These are phyloP conservation scores for Lasiosphaeris hirsuta DNA, from an alignment of 495 filamentous ascomycete genomes.

Conservation along the genomic window DNA sequence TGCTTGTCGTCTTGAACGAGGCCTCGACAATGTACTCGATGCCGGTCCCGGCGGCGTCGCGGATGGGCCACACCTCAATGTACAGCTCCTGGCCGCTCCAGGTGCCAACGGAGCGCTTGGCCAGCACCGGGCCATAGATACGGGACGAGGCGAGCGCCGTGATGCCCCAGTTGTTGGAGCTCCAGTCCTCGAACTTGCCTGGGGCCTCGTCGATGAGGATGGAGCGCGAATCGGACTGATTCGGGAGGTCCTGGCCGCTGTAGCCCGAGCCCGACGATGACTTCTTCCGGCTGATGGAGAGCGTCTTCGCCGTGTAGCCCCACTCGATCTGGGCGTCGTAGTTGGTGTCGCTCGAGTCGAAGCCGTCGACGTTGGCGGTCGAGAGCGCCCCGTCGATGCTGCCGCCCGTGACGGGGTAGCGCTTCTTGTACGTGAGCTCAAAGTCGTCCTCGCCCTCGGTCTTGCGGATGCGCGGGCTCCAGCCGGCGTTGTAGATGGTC, in stretches of 20 bases:
- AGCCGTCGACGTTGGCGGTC: slow-evolving; percentile 24
- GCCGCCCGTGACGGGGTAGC: slow-evolving; percentile 15
- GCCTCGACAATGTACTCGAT: slow-evolving; percentile 28
- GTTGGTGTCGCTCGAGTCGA: slow-evolving; percentile 20
- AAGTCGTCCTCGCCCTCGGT: slow-evolving; percentile 23
- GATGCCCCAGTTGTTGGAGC: slow-evolving; percentile 19
- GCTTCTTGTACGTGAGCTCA: slow-evolving; percentile 35
- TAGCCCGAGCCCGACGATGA: slow-evolving; percentile 13
- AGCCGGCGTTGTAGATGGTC: slow-evolving; percentile 29
- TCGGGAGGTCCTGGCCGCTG: slow-evolving; percentile 23
- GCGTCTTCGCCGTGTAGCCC: slow-evolving; percentile 28
- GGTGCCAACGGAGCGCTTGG: slow-evolving; percentile 23
- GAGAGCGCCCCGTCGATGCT: slow-evolving; percentile 25
- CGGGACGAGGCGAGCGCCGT: slow-evolving; percentile 9
- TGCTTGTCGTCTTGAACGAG: slow-evolving; percentile 25
- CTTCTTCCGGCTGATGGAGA: slow-evolving; percentile 30
- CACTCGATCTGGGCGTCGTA: slow-evolving; percentile 34
- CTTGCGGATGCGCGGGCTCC: slow-evolving; percentile 34
- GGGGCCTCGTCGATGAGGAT: slow-evolving; percentile 28
- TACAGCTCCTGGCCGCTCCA: slow-evolving; percentile 24
- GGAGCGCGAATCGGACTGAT: slow-evolving; percentile 10
- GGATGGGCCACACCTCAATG: slow-evolving; percentile 31
- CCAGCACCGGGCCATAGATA: slow-evolving; percentile 26
- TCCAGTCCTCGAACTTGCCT: slow-evolving; percentile 27
- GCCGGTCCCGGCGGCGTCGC: slow-evolving; percentile 4